Evolutionary conservation across 768 basidiomycete genomes (phyloP).

Genomic region (Leccinum obscurum): DNA sequence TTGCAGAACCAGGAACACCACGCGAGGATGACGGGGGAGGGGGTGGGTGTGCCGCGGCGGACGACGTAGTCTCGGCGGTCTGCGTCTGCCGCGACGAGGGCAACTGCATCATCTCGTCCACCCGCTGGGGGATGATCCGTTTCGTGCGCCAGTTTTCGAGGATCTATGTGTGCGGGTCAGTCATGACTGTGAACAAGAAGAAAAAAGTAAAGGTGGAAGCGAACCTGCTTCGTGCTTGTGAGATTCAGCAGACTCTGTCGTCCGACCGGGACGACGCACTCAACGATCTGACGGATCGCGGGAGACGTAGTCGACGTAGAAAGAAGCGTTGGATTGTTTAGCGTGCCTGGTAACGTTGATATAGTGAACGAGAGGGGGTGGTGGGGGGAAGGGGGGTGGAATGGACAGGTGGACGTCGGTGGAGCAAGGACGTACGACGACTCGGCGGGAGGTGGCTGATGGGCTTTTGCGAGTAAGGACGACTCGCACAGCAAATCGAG

Average conservation of each 20-base stretch:
- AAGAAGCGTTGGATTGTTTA: constrained; percentile 30
- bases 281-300: constrained; percentile 81
- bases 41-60: too few relatives aligned
- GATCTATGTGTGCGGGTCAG: constrained; percentile 29
- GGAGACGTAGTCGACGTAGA: constrained; percentile 76
- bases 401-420: too few relatives aligned
- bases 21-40: constrained; percentile 4
- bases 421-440: not conserved
- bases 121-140: constrained; percentile 72
- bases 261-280: constrained; percentile 82
- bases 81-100: not conserved
- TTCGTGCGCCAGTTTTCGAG: constrained; percentile 89
- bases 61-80: not conserved
- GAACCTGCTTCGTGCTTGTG: constrained; percentile 82
- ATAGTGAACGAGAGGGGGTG: not conserved
- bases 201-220: constrained; percentile 12
- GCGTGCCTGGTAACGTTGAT: constrained; percentile 23
- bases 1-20: not conserved
- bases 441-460: constrained; percentile 27
- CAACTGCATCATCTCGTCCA: constrained; percentile 66
- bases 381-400: too few relatives aligned
- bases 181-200: not conserved
- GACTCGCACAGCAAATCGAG: constrained; percentile 87
- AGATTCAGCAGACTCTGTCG: constrained; percentile 86
- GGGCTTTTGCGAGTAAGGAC: constrained; percentile 66